These are phyloP conservation scores for Saitozyma podzolica DNA, from an alignment of 768 basidiomycete genomes.

Conservation along the genomic window DNA sequence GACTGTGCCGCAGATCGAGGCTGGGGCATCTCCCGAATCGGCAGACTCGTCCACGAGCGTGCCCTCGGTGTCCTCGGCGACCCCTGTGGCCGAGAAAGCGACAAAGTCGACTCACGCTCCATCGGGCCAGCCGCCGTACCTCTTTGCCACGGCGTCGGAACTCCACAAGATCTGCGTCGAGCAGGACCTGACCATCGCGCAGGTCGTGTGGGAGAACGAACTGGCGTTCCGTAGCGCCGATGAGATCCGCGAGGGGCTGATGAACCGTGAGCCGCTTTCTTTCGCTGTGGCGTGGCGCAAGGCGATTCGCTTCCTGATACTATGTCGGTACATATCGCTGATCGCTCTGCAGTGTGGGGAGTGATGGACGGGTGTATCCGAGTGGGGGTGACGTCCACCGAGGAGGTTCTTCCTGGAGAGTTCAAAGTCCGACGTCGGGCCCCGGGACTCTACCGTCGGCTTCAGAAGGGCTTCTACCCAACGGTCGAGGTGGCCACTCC, in stretches of 20 bases:
- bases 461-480: constrained; percentile 75
- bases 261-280: constrained; percentile 20
- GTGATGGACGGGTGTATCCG: constrained; percentile 93
- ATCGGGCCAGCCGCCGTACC: constrained; percentile 66
- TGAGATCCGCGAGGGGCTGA: constrained; percentile 23
- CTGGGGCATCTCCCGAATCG: neutral
- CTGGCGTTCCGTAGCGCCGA: constrained; percentile 26
- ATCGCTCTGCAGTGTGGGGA: constrained; percentile 58
- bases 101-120: constrained; percentile 29
- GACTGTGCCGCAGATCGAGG: neutral
- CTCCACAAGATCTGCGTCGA: constrained; percentile 38
- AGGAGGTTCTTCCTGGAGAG: constrained; percentile 82
- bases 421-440: constrained; percentile 76
- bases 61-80: neutral
- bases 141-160: constrained; percentile 45
- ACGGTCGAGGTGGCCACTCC: constrained; percentile 14
- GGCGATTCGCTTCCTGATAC: neutral
- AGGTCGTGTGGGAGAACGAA: constrained; percentile 42
- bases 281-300: neutral
- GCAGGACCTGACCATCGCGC: constrained; percentile 39
- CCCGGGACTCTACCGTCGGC: constrained; percentile 80
- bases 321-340: constrained; percentile 2
- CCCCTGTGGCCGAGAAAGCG: neutral
- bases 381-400: constrained; percentile 75
- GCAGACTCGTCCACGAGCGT: neutral